Evolutionary conservation across 176 grass and related monocot species (phyloP).

Genomic region (Oryza meyeriana): DNA sequence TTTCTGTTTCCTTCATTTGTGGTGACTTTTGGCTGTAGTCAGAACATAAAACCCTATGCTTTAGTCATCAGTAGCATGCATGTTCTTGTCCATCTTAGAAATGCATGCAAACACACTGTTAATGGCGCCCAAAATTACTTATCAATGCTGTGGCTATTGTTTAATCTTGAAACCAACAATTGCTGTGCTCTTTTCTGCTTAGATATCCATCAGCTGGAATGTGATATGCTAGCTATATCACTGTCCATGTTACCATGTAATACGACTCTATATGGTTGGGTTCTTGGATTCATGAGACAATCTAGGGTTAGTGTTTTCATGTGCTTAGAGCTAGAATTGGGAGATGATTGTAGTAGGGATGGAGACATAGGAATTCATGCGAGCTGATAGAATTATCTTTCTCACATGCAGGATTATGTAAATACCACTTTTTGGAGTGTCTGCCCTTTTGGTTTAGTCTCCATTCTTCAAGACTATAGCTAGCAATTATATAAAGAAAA

Average conservation of each 20-base stretch:
- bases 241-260: slow-evolving; percentile 14
- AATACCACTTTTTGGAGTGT: slow-evolving; percentile 55
- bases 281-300: slow-evolving; percentile 14
- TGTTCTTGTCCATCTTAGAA: background rate
- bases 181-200: slow-evolving; percentile 1
- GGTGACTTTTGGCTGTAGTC: background rate
- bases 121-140: background rate
- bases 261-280: background rate
- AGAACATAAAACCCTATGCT: background rate
- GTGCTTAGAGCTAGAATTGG: slow-evolving; percentile 19
- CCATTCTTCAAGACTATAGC: slow-evolving; percentile 43
- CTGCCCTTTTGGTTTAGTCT: slow-evolving; percentile 58
- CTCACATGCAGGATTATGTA: slow-evolving; percentile 67
- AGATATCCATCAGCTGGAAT: background rate
- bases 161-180: slow-evolving; percentile 18
- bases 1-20: background rate
- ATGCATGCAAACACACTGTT: background rate
- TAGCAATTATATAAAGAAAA: slow-evolving; percentile 71
- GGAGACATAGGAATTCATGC: slow-evolving; percentile 45
- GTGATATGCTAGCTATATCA: background rate
- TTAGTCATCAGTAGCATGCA: background rate
- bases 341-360: slow-evolving; percentile 27
- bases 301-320: slow-evolving; percentile 2
- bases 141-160: background rate
- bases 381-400: slow-evolving; percentile 75